Base-by-base conservation (phyloP, 371 early-diverging fungal species). In the Apophysomyces sp. region DNA sequence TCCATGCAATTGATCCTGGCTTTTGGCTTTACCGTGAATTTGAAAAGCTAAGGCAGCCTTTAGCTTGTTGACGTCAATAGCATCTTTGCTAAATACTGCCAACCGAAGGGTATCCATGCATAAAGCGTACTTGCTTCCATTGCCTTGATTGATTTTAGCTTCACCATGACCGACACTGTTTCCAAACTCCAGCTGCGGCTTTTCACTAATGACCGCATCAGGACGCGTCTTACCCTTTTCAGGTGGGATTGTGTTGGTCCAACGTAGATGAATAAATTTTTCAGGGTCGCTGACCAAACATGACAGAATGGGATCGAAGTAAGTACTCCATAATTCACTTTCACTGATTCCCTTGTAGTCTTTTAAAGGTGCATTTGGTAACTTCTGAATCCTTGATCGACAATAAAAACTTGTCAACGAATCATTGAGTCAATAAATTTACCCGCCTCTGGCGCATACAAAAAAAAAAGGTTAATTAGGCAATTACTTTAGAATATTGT, bases 211-310 rank as follows among this genome's bases (percentile, higher is more conserved):
- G 28, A 57, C 34, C 34, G 56, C 63, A 51, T 57, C 57, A 37
- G 57, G 57, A n/a, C 63, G 63, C 57, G 56, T 63, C 62, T 62
- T 62, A 30, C 55, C 61, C 57, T 32, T 32, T 67, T 67, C 69
- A 28, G n/a, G 30, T 51, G 69, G 65, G n/a, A 61, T 61, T 32
- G 64, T n/a, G 67, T 71, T 67, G 13, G 61, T 68, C 71, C 71
- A 71, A 29, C 63, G 69, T 15, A 71, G 51, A 52, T 66, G 70
- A 26, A 69, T 55, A 13, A 69, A 58, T 34, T 39, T 39, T 24
- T 60, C 62, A 44, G 68, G n/a, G 69, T 75, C 66, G 53, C 63
- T 52, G 7, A 68, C 55, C 5, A 70, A 39, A 59, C 66, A 70
- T 18, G 64, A 40, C 9, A 63, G 61, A 52, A 63, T 58, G 26